Conservation (phyloP, 768 basidiomycete genomes). For the Rhodocollybia butyracea region DNA sequence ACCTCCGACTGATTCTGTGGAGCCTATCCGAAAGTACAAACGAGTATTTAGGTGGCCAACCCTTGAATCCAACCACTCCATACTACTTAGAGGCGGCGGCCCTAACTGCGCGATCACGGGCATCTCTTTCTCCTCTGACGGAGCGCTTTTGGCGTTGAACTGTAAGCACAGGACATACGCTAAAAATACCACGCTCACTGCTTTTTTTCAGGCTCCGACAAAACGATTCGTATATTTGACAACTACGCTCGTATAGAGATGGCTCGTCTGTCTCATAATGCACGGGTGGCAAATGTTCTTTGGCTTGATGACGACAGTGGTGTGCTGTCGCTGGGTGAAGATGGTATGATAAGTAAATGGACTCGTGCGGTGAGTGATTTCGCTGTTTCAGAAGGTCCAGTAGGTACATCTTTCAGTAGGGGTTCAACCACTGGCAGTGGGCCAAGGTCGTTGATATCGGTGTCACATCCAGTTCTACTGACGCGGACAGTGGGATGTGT, state of each 20-base stretch:
- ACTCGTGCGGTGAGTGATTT: conserved; percentile 43
- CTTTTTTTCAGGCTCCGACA: conserved; percentile 44
- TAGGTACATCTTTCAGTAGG: too few species aligned
- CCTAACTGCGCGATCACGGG: conserved; percentile 41
- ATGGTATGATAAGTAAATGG: conserved; percentile 61
- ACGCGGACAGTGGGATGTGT: conserved; percentile 38
- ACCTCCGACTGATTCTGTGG: conserved; percentile 9
- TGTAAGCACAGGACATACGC: conserved; percentile 37
- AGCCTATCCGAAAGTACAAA: conserved; percentile 29
- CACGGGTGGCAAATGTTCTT: conserved; percentile 42
- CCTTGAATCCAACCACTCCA: conserved; percentile 32
- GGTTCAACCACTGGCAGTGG: conserved; percentile 53
- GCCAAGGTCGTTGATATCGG: conserved; percentile 52
- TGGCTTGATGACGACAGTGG: conserved; percentile 63
- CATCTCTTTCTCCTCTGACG: conserved; percentile 52
- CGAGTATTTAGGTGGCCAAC: conserved; percentile 47
- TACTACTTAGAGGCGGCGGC: conserved; percentile 43
- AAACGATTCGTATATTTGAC: conserved; percentile 63
- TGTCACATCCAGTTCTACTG: conserved; percentile 26
- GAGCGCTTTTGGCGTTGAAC: conserved; percentile 51
- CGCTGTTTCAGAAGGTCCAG: too few species aligned
- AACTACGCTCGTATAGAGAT: conserved; percentile 46
- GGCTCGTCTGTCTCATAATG: conserved; percentile 52
- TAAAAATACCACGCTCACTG: not conserved
- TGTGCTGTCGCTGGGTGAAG: conserved; percentile 52